phyloP scores from a whole-genome alignment of 768 basidiomycete species.

The Candolleomyces efflorescens region DNA sequence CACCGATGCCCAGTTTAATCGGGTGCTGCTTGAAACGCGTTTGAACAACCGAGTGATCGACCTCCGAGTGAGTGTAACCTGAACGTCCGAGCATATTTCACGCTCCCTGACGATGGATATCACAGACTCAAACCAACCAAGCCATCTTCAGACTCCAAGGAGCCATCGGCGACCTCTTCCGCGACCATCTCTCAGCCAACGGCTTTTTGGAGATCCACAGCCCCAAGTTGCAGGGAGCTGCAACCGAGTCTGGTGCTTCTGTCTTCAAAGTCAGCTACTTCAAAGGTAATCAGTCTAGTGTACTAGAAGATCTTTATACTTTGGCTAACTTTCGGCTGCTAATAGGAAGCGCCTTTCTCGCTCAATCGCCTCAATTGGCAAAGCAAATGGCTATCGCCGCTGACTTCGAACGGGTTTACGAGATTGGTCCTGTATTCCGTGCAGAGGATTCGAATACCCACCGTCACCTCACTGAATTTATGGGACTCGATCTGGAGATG shows the following conservation, averaged over 20 bases:
- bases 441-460: slow-evolving; percentile 98
- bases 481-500: slow-evolving; percentile 99
- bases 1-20: slow-evolving; percentile 60
- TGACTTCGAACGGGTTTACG: slow-evolving; percentile 97
- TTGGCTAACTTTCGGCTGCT: background rate
- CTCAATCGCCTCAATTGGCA: slow-evolving; percentile 94
- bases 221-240: slow-evolving; percentile 94
- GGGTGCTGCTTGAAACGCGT: slow-evolving; percentile 88
- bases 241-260: slow-evolving; percentile 94
- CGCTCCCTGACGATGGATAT: background rate
- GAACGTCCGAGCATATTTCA: background rate
- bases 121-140: slow-evolving; percentile 89
- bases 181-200: slow-evolving; percentile 65
- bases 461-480: slow-evolving; percentile 97
- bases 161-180: slow-evolving; percentile 86
- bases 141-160: slow-evolving; percentile 91
- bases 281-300: slow-evolving; percentile 55
- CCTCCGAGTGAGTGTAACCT: slow-evolving; percentile 61
- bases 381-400: slow-evolving; percentile 99
- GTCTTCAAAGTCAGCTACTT: slow-evolving; percentile 99
- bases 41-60: slow-evolving; percentile 94
- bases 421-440: slow-evolving; percentile 95
- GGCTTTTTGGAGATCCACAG: slow-evolving; percentile 95
- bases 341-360: slow-evolving; percentile 83
- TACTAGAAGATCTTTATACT: background rate